phyloP scores from a whole-genome alignment of 768 basidiomycete species.

The Podaxis rugospora region DNA sequence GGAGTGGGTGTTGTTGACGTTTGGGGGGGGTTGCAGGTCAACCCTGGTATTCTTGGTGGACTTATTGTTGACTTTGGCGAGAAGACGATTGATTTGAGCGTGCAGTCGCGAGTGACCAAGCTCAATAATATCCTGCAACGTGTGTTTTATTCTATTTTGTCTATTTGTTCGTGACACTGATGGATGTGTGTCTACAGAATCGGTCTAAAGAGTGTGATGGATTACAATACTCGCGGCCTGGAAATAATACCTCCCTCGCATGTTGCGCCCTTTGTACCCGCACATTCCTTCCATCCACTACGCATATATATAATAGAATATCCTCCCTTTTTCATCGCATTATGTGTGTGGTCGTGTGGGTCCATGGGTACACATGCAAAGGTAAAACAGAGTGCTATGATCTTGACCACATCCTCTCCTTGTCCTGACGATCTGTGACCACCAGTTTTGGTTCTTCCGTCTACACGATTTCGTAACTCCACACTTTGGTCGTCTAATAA shows the following conservation, averaged over 20 bases:
- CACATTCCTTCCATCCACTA: slow-evolving; percentile 2
- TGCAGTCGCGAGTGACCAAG: slow-evolving; percentile 90
- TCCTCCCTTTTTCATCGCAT: background rate
- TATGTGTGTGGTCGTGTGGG: background rate
- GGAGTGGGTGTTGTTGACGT: background rate
- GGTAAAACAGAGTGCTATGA: too few relatives aligned
- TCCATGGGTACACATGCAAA: background rate
- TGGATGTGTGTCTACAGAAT: background rate
- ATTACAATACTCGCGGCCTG: background rate
- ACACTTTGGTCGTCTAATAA: too few relatives aligned
- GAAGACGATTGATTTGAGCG: slow-evolving; percentile 96
- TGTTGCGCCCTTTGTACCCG: slow-evolving; percentile 4
- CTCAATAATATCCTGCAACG: slow-evolving; percentile 86
- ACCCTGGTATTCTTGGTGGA: slow-evolving; percentile 88
- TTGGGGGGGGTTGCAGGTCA: slow-evolving; percentile 52
- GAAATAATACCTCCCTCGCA: slow-evolving; percentile 1
- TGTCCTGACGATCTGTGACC: too few relatives aligned
- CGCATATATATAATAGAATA: slow-evolving; percentile 10
- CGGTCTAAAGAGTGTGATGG: slow-evolving; percentile 7
- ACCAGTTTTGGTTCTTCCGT: too few relatives aligned
- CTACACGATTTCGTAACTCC: too few relatives aligned
- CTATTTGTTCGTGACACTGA: background rate
- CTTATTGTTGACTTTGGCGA: slow-evolving; percentile 96
- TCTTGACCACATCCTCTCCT: too few relatives aligned
- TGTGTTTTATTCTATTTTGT: slow-evolving; percentile 32